A percentile compares a stretch with the other conserved stretches of the same genome.
Conservation (phyloP, 2,329 filamentous ascomycete species). For the Cucurbitaria berberidis region DNA sequence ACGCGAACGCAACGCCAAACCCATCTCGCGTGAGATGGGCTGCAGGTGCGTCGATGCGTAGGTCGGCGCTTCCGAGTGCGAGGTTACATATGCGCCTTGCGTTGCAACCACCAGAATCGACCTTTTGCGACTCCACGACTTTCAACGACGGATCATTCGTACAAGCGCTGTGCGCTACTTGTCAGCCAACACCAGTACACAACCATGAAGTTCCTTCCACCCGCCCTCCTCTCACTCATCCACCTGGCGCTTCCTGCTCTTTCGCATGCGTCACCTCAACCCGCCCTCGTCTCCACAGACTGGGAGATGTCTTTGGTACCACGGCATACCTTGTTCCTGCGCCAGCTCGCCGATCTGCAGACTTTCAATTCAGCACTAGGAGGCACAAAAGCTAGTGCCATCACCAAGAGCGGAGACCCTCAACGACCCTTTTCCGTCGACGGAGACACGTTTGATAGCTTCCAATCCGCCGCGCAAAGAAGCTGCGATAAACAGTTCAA, state of each 20-base stretch:
- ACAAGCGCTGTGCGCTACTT: conserved; percentile 6
- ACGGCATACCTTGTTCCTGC: conserved; percentile 42
- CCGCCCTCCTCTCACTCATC: conserved; percentile 28
- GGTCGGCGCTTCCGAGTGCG: not conserved
- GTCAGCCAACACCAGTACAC: not conserved
- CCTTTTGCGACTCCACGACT: not conserved
- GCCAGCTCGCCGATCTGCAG: conserved; percentile 42
- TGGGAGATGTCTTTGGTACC: conserved; percentile 37
- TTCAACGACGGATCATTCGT: not conserved
- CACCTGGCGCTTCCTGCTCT: conserved; percentile 30
- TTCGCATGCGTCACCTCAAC: conserved; percentile 29
- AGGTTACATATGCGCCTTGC: conserved; percentile 3
- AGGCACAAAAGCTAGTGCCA: conserved; percentile 59
- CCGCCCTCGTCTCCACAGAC: conserved; percentile 26
- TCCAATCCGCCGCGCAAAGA: conserved; percentile 62
- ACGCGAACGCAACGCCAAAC: conserved; percentile 19
- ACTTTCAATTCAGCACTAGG: conserved; percentile 56
- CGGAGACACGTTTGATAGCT: conserved; percentile 58
- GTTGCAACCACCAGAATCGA: not conserved
- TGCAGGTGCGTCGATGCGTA: conserved; percentile 16
- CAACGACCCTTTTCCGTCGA: conserved; percentile 50
- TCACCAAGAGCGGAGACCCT: conserved; percentile 56
- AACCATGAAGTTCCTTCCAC: conserved; percentile 27
- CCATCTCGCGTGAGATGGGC: conserved; percentile 19
- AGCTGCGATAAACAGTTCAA: conserved; percentile 70